Evolutionary conservation across 331 rosid genomes (phyloP), one percentile per base, ranked within the genome.

Genomic region (Rosa hybrid): DNA sequence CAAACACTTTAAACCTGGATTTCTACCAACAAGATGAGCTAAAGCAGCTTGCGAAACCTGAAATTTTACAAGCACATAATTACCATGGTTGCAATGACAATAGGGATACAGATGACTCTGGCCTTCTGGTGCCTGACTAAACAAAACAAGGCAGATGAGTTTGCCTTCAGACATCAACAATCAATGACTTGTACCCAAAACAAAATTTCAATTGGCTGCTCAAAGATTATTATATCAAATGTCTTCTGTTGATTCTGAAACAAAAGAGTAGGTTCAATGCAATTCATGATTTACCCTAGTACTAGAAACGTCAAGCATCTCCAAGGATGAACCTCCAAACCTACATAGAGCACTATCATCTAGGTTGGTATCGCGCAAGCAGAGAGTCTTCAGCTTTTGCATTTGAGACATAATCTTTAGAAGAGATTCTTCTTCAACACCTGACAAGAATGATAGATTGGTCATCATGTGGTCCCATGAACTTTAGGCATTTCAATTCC

Each of bases 261-360:
- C 18, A 4, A 71, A 44, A 72, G 3, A 38, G 46, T 53, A 79
- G 71, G 70, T 78, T 71, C 7, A 6, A 74, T 10, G 46, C 80
- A 51, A 60, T 45, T 73, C 83, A 74, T 62, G 82, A 81, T 89
- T 83, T 76, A 93, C 98, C 98, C 81, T 74, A 20, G 98, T 93
- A 84, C 90, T 74, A 84, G 94, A 88, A 86, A 93, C 86, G 83
- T 93, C 98, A 75, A 93, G 92, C 90, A 77, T 78, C 89, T 90
- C 93, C 91, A 93, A 89, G 72, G 92, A 91, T 83, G 93, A 90
- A 83, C 92, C 90, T 71, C 73, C 20, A 76, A 89, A 89, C 82
- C 82, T 86, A 83, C 78, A 82, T 9, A 93, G 84, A 81, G 90
- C 90, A 59, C 76, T 88, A 78, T 93, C 98, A 79, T 73, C 77